A percentile compares a stretch with the other conserved stretches of the same genome.
phyloP scores from a whole-genome alignment of 2,329 filamentous ascomycete genomes.

The Pestalotiopsis sp. region DNA sequence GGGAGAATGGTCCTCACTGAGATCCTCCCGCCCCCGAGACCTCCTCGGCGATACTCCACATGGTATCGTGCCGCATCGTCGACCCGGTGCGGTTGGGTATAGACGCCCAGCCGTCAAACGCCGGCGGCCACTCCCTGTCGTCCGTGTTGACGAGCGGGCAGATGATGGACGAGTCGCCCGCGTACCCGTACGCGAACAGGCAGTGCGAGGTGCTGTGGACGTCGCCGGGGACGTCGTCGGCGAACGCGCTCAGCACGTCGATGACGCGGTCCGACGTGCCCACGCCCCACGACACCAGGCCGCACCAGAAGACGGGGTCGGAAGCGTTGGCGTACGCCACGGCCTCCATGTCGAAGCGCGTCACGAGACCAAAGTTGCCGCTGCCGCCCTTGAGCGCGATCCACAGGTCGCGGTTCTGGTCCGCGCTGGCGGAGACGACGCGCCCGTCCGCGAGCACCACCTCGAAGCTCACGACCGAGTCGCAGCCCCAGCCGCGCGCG shows the following conservation, averaged over 20 bases:
- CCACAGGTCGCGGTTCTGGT: constrained; percentile 42
- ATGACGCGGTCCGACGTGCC: constrained; percentile 12
- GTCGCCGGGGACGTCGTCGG: constrained; percentile 9
- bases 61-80: constrained; percentile 15
- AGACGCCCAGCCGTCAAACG: constrained; percentile 16
- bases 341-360: constrained; percentile 30
- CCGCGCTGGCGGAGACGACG: constrained; percentile 41
- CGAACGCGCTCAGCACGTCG: constrained; percentile 18
- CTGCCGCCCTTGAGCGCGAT: constrained; percentile 46
- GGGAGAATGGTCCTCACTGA: background rate
- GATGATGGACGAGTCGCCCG: background rate
- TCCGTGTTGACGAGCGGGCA: background rate
- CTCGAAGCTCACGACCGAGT: constrained; percentile 43
- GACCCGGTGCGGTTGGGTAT: background rate
- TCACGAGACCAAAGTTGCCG: constrained; percentile 44
- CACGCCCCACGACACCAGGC: background rate
- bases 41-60: constrained; percentile 11
- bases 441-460: constrained; percentile 42
- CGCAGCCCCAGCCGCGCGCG: constrained; percentile 44
- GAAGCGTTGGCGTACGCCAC: constrained; percentile 1
- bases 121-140: constrained; percentile 11
- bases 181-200: background rate
- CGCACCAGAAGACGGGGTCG: background rate
- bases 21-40: background rate
- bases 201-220: background rate